Conservation (phyloP, 805 yeast species). For the Lipomyces sp. region DNA sequence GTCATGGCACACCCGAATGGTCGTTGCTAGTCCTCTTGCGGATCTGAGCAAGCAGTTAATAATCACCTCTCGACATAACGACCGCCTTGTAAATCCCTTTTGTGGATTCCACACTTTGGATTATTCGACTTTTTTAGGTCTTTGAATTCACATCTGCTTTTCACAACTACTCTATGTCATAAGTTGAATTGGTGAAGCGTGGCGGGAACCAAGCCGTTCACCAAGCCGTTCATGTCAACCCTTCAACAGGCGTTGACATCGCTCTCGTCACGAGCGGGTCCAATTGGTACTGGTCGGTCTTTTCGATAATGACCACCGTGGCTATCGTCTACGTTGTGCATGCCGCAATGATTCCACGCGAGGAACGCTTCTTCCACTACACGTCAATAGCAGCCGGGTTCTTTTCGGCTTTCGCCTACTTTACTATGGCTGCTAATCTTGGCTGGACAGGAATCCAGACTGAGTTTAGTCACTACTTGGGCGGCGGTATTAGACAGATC, state of each 20-base stretch:
- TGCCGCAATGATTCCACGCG: constrained; percentile 34
- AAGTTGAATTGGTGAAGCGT: no score
- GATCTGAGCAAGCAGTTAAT: no score
- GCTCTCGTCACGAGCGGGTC: constrained; percentile 58
- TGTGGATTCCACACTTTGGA: no score
- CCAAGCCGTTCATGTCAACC: constrained; percentile 41
- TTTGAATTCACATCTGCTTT: no score
- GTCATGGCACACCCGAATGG: no score
- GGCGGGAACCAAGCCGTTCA: not conserved
- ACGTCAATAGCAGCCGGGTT: constrained; percentile 45
- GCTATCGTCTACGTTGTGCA: constrained; percentile 36
- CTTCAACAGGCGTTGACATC: constrained; percentile 44
- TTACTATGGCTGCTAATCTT: constrained; percentile 55
- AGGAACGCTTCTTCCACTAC: constrained; percentile 41
- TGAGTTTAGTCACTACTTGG: constrained; percentile 50
- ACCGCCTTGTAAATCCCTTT: no score
- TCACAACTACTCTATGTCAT: no score
- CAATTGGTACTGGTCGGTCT: constrained; percentile 66
- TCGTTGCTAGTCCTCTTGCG: no score
- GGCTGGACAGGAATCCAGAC: constrained; percentile 51
- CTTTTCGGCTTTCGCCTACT: constrained; percentile 48
- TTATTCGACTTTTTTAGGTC: no score
- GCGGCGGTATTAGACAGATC: constrained; percentile 46
- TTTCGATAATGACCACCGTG: constrained; percentile 46
- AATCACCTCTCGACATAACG: no score